These are phyloP conservation scores for Cordyceps javanica DNA, from an alignment of 2,329 filamentous ascomycete species.

Conservation along the genomic window DNA sequence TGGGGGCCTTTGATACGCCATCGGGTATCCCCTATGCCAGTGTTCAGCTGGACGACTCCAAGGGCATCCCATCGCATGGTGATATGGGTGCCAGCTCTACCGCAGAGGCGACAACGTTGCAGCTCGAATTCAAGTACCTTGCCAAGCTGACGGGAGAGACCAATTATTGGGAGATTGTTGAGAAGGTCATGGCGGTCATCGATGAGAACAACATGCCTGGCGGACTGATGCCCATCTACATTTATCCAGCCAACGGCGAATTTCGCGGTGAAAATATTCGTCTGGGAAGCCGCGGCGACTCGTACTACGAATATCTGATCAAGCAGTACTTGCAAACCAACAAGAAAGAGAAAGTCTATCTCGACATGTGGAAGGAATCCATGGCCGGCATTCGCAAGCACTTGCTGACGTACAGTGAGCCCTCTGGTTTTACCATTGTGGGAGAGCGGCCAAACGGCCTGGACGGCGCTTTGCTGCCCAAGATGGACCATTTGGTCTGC, in stretches of 20 bases:
- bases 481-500: constrained; percentile 98
- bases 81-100: constrained; percentile 88
- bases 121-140: constrained; percentile 96
- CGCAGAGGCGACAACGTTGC: constrained; percentile 84
- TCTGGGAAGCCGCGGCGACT: constrained; percentile 88
- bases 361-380: constrained; percentile 88
- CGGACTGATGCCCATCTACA: constrained; percentile 86
- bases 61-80: constrained; percentile 74
- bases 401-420: constrained; percentile 79
- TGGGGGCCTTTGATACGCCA: constrained; percentile 79
- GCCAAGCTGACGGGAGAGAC: constrained; percentile 90
- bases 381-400: constrained; percentile 84
- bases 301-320: constrained; percentile 98
- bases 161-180: constrained; percentile 85
- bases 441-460: constrained; percentile 79
- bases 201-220: constrained; percentile 75
- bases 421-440: constrained; percentile 78
- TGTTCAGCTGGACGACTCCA: constrained; percentile 72
- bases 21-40: constrained; percentile 88
- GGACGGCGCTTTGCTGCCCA: constrained; percentile 59
- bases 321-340: constrained; percentile 97
- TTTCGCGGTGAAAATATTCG: constrained; percentile 85
- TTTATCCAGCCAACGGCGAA: constrained; percentile 69
- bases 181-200: constrained; percentile 86
- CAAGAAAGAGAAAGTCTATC: constrained; percentile 76